Evolutionary conservation across 2,329 filamentous ascomycete species (phyloP).

Genomic region (Colletotrichum acutatum): DNA sequence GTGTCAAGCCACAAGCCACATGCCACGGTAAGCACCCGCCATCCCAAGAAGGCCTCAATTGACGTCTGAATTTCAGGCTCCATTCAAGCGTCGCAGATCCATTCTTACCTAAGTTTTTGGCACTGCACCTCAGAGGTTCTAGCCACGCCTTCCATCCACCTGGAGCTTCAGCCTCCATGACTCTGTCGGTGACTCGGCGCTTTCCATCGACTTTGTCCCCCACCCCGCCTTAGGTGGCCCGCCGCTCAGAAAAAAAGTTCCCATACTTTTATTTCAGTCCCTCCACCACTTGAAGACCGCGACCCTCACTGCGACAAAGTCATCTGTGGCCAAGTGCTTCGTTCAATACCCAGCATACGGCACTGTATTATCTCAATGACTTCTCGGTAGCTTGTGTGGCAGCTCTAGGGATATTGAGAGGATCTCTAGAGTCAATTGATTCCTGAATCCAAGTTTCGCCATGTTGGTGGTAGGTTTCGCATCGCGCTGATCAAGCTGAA

Average conservation of each 20-base stretch:
- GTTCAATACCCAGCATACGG: conserved; percentile 6
- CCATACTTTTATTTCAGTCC: conserved; percentile 10
- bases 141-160: conserved; percentile 21
- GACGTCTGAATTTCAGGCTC: neutral
- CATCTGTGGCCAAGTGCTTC: conserved; percentile 7
- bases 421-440: conserved; percentile 78
- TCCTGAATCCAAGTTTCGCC: conserved; percentile 40
- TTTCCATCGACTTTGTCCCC: conserved; percentile 31
- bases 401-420: conserved; percentile 84
- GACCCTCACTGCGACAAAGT: conserved; percentile 7
- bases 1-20: conserved; percentile 17
- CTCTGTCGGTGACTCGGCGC: conserved; percentile 32
- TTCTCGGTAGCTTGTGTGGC: conserved; percentile 74
- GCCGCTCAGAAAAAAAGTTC: conserved; percentile 34
- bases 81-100: neutral
- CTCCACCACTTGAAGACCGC: conserved; percentile 17
- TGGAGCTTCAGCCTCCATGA: conserved; percentile 19
- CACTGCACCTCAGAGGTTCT: conserved; percentile 10
- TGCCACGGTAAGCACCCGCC: conserved; percentile 3
- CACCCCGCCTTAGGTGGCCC: conserved; percentile 34
- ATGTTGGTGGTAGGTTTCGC: conserved; percentile 61
- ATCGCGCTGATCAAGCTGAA: conserved; percentile 3
- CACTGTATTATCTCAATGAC: conserved; percentile 62
- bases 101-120: conserved; percentile 14
- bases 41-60: neutral